Evolutionary conservation across 208 protist genomes (phyloP), one percentile per base, ranked within the genome.

Genomic region (Eutreptiella sp.): DNA sequence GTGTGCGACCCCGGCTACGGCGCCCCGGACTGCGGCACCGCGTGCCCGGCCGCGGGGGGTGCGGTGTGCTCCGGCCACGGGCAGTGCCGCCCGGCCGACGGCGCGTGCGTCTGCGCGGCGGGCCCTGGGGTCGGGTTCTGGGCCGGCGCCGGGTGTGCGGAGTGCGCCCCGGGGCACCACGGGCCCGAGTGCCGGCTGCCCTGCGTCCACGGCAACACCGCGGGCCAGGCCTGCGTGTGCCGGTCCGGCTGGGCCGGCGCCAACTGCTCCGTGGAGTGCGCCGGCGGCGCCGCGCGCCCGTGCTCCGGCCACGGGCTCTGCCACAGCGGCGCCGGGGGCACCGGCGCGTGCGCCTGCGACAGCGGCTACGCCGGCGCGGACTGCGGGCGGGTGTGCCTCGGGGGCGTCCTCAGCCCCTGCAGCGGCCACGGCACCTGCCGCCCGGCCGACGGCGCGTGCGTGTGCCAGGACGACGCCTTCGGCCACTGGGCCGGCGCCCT

Each of bases 191-290:
- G 58, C 29, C 16, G 42, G 23, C 11, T 7, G 24, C n/a, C 47
- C 16, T 64, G 53, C 43, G 45, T 7, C 38, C 32, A 41, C 38
- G 58, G 53, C 38, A 43, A 16, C 14, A 64, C 58, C 27, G 11
- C 36, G 7, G 32, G 53, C 21, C n/a, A n/a, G n/a, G n/a, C n/a
- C n/a, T 64, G 58, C 50, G 50, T 42, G 53, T 64, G 58, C 53
- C 23, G 45, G 5, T 7, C 16, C 19, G 58, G 58, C 11, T 64
- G 42, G 16, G 58, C n/a, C 14, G 58, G 58, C 7, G 14, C 43
- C 4, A 27, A 4, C 14, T 64, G 58, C 42, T 7, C 21, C 43
- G 24, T 64, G n/a, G 24, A 19, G 32, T 64, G 58, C 50, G 11
- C 14, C 11, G 58, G 58, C 19, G 58, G 58, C 21, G 19, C 50